phyloP scores from a whole-genome alignment of 2,329 filamentous ascomycete species.

The Fusarium chaquense region DNA sequence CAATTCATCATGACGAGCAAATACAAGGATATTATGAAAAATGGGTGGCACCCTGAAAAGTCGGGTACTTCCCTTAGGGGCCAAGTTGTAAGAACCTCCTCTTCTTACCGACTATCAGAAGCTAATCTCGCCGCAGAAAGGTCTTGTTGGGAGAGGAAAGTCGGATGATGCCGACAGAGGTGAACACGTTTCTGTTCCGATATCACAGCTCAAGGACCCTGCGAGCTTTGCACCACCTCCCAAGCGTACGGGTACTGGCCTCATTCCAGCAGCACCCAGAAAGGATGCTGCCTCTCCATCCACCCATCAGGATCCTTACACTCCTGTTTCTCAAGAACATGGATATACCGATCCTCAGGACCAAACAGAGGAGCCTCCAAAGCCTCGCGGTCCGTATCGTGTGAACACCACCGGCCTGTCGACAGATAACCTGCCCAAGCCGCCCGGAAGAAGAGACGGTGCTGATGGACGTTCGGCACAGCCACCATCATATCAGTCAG shows the following conservation, averaged over 20 bases:
- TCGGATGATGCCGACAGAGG: slow-evolving; percentile 45
- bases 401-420: slow-evolving; percentile 77
- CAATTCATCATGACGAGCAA: slow-evolving; percentile 55
- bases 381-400: slow-evolving; percentile 74
- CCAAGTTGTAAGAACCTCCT: slow-evolving; percentile 55
- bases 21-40: slow-evolving; percentile 62
- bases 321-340: slow-evolving; percentile 29
- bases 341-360: slow-evolving; percentile 23
- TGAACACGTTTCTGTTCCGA: slow-evolving; percentile 66
- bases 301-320: slow-evolving; percentile 51
- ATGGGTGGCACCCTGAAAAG: slow-evolving; percentile 66
- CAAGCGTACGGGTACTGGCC: slow-evolving; percentile 64
- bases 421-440: slow-evolving; percentile 76
- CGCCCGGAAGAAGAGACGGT: slow-evolving; percentile 68
- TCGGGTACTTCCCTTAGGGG: slow-evolving; percentile 54
- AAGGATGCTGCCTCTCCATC: slow-evolving; percentile 50
- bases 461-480: slow-evolving; percentile 52
- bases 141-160: slow-evolving; percentile 59
- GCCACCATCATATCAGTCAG: slow-evolving; percentile 50
- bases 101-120: slow-evolving; percentile 1
- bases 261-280: slow-evolving; percentile 43
- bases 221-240: slow-evolving; percentile 84
- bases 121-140: slow-evolving; percentile 54
- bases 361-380: slow-evolving; percentile 50
- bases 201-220: slow-evolving; percentile 80